These are phyloP conservation scores for Sonneratia caseolaris DNA, from an alignment of 345 rosid species.

Conservation along the genomic window DNA sequence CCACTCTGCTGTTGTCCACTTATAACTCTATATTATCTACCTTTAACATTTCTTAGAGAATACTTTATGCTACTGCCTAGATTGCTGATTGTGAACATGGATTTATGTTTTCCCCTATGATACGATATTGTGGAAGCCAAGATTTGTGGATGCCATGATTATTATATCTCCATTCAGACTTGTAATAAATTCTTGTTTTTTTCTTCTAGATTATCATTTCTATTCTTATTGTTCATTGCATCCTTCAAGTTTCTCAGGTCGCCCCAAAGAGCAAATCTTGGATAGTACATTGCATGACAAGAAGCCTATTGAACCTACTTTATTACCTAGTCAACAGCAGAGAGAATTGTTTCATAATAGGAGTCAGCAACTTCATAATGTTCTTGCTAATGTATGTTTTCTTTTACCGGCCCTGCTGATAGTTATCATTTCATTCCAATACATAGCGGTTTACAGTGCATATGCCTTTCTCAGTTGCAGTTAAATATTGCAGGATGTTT, in stretches of 20 bases:
- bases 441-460: slow-evolving; percentile 1
- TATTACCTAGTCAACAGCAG: slow-evolving; percentile 25
- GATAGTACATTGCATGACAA: slow-evolving; percentile 32
- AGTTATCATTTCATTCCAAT: slow-evolving; percentile 8
- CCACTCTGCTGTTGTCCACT: background rate
- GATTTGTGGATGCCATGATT: background rate
- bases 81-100: background rate
- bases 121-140: background rate
- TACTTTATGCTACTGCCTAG: background rate
- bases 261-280: slow-evolving; percentile 35
- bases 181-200: slow-evolving; percentile 3
- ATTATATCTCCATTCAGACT: background rate
- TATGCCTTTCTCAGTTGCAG: background rate
- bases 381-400: slow-evolving; percentile 40
- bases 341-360: slow-evolving; percentile 31
- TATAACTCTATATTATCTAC: background rate
- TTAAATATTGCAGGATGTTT: slow-evolving; percentile 50
- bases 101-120: background rate
- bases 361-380: slow-evolving; percentile 27
- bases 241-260: slow-evolving; percentile 68
- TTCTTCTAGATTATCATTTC: slow-evolving; percentile 14
- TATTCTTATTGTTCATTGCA: slow-evolving; percentile 51
- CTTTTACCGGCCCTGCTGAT: slow-evolving; percentile 4
- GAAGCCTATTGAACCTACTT: slow-evolving; percentile 36
- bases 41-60: background rate